Evolutionary conservation across 192 early-diverging fungal genomes (phyloP), one percentile per base, ranked within the genome.

Genomic region (Dimargaris verticillata): DNA sequence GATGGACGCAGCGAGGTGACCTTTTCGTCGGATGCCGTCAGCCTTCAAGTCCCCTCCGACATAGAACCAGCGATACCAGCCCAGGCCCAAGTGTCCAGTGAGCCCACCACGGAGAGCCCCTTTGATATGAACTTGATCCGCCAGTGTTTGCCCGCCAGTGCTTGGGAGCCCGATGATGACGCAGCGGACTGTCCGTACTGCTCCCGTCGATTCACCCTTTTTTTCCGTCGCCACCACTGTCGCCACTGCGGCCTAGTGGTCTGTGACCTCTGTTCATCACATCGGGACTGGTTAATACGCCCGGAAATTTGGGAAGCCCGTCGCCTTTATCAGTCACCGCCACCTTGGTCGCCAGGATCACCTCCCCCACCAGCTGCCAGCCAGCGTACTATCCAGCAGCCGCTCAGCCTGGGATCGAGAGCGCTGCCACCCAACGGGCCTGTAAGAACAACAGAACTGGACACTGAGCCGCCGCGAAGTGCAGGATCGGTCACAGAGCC

Each of bases 171-270:
- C 0, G 89, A 92, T 66, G 69, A 80, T 15, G 77, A 83, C 14
- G 84, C 83, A 0, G 67, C 68, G 0, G 65, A 75, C 2, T 96
- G 93, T 68, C 74, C 77, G 26, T 69, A 75, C 25, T 94, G 92
- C 63, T 66, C 64, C 11, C 66, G 72, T 22, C 75, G 77, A 17
- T 96, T 96, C 68, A 79, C 79, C 0, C 63, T 96, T 22, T 88
- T 83, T 54, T 57, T 86, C 43, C 71, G 93, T 53, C 78, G 91
- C 54, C 93, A 94, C 65, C 93, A 96, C 69, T 96, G 93, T 68
- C 78, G 93, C 51, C 86, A 87, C 26, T 95, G 92, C 77, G 92
- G 92, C 9, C 70, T 79, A 29, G 73, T 95, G 51, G 85, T 88
- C 38, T 95, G 92, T 68, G 87, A 87, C 64, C 70, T 65, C 20